phyloP scores from a whole-genome alignment of 2,329 filamentous ascomycete species.

The Aspergillus sp. region DNA sequence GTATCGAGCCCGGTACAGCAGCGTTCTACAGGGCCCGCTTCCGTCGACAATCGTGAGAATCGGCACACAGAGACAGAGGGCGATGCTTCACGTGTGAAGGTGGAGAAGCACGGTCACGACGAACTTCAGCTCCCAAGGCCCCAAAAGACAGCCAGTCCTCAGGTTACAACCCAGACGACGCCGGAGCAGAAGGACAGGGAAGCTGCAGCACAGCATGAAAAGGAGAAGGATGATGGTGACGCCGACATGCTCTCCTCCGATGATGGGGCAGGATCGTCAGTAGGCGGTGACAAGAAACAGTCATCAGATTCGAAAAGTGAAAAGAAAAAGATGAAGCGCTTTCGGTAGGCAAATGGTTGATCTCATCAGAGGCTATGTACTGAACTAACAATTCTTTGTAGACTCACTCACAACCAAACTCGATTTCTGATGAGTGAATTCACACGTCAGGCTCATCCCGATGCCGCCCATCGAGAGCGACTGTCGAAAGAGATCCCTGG shows the following conservation, averaged over 20 bases:
- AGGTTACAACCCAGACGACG: slow-evolving; percentile 13
- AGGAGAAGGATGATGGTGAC: slow-evolving; percentile 22
- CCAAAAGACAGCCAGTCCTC: slow-evolving; percentile 20
- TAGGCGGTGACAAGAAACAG: slow-evolving; percentile 32
- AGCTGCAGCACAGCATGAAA: slow-evolving; percentile 18
- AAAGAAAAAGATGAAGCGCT: slow-evolving; percentile 49
- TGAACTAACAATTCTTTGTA: slow-evolving; percentile 39
- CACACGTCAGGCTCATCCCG: slow-evolving; percentile 88
- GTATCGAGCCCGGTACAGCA: slow-evolving; percentile 19
- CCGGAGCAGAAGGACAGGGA: slow-evolving; percentile 15
- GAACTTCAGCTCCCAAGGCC: slow-evolving; percentile 21
- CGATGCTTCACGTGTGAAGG: slow-evolving; percentile 28
- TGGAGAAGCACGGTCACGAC: slow-evolving; percentile 29
- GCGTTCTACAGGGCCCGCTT: slow-evolving; percentile 24
- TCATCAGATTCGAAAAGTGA: slow-evolving; percentile 33
- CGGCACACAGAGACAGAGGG: slow-evolving; percentile 19
- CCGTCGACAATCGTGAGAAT: slow-evolving; percentile 18
- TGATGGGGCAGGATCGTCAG: slow-evolving; percentile 30
- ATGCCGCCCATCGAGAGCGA: slow-evolving; percentile 84
- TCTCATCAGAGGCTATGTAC: neutral
- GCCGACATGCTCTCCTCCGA: slow-evolving; percentile 31
- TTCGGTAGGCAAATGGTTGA: slow-evolving; percentile 36
- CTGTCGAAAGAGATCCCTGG: slow-evolving; percentile 89
- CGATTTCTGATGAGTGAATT: slow-evolving; percentile 97
- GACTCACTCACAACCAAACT: slow-evolving; percentile 95